These are phyloP conservation scores for Fusarium illudens DNA, from an alignment of 2,329 filamentous ascomycete genomes.

Conservation along the genomic window DNA sequence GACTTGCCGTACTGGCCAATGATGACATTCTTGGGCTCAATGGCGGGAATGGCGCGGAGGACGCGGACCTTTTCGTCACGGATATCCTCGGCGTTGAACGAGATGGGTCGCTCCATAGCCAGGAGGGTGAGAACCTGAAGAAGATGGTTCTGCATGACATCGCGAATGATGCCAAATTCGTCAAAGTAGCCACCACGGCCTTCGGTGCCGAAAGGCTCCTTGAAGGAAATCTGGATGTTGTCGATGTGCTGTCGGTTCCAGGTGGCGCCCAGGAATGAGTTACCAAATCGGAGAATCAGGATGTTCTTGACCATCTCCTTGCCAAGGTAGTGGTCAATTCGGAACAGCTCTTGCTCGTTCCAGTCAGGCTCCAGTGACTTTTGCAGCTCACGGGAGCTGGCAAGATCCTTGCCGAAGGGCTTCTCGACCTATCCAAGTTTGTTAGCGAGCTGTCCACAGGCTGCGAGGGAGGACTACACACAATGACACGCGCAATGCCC, in stretches of 20 bases:
- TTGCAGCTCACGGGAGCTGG: conserved; percentile 92
- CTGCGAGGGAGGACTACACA: conserved; percentile 48
- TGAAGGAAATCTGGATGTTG: conserved; percentile 99
- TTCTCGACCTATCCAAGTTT: conserved; percentile 81
- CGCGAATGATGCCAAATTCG: conserved; percentile 98
- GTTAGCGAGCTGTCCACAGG: conserved; percentile 25
- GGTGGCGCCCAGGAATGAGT: conserved; percentile 97
- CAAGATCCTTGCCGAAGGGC: conserved; percentile 97
- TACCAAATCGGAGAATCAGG: conserved; percentile 95
- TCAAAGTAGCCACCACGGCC: conserved; percentile 98
- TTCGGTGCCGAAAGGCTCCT: conserved; percentile 98
- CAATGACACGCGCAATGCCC: conserved; percentile 93
- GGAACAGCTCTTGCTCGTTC: conserved; percentile 99
- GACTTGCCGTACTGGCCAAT: conserved; percentile 99
- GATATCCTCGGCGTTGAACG: conserved; percentile 97
- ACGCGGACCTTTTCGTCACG: conserved; percentile 99
- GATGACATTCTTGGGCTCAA: conserved; percentile 99
- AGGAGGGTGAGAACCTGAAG: conserved; percentile 95
- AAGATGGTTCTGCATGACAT: conserved; percentile 99
- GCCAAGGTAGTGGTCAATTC: conserved; percentile 98
- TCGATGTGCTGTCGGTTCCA: conserved; percentile 99
- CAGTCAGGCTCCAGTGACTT: conserved; percentile 96
- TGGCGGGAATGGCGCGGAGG: conserved; percentile 88
- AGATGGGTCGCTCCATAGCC: conserved; percentile 98
- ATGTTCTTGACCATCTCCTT: conserved; percentile 99